These are phyloP conservation scores for Coniochaeta hoffmannii DNA, from an alignment of 2,329 filamentous ascomycete genomes.

Conservation along the genomic window DNA sequence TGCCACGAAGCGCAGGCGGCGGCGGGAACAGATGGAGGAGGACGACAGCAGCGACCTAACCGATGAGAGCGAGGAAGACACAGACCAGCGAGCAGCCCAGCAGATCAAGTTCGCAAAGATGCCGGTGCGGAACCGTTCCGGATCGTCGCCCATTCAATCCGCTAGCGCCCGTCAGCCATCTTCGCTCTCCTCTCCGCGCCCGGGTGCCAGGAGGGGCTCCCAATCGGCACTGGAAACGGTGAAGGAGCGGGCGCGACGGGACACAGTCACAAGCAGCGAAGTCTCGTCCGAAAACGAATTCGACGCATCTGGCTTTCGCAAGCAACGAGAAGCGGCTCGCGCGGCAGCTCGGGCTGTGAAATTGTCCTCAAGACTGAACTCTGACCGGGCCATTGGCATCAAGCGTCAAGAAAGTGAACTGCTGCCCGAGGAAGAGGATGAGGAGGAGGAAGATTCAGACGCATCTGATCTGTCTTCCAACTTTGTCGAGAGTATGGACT, in stretches of 20 bases:
- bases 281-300: constrained; percentile 78
- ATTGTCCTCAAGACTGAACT: constrained; percentile 45
- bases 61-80: constrained; percentile 76
- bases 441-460: constrained; percentile 51
- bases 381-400: constrained; percentile 35
- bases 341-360: constrained; percentile 48
- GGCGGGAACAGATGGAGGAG: constrained; percentile 71
- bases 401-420: constrained; percentile 40
- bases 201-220: constrained; percentile 54
- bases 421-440: constrained; percentile 48
- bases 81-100: constrained; percentile 66
- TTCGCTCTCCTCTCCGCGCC: constrained; percentile 38
- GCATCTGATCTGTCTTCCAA: constrained; percentile 56
- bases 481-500: constrained; percentile 62
- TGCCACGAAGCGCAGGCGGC: constrained; percentile 57
- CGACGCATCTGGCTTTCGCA: constrained; percentile 58
- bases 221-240: constrained; percentile 63
- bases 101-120: constrained; percentile 96
- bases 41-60: constrained; percentile 80
- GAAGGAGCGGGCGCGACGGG: constrained; percentile 61
- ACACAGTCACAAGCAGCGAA: constrained; percentile 76
- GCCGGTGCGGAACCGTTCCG: constrained; percentile 78
- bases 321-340: constrained; percentile 53
- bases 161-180: constrained; percentile 52
- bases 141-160: constrained; percentile 76